phyloP scores from a whole-genome alignment of 192 early-diverging fungal genomes.

The Powellomyces hirtus region DNA sequence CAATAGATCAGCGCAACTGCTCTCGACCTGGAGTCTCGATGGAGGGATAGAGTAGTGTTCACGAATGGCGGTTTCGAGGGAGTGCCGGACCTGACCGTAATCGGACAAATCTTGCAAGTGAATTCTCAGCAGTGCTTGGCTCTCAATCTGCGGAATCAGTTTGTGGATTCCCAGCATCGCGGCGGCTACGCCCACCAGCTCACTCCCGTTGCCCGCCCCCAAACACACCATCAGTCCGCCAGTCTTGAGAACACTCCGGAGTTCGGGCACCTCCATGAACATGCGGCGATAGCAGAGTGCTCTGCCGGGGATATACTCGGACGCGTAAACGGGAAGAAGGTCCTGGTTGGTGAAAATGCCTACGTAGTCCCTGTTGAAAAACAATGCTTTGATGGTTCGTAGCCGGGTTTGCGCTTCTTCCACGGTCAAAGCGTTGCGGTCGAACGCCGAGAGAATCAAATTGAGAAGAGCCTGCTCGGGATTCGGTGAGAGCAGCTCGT shows the following conservation, averaged over 20 bases:
- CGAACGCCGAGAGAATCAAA: neutral
- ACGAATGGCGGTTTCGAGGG: constrained; percentile 16
- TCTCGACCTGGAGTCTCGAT: neutral
- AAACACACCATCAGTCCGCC: constrained; percentile 59
- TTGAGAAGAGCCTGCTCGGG: constrained; percentile 6
- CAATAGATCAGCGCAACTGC: constrained; percentile 27
- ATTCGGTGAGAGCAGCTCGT: neutral
- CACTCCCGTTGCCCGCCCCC: constrained; percentile 84
- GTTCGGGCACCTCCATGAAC: constrained; percentile 48
- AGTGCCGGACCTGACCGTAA: constrained; percentile 24
- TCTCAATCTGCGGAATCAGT: neutral
- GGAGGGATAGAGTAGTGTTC: neutral
- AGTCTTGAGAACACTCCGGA: constrained; percentile 49
- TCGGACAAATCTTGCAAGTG: constrained; percentile 40
- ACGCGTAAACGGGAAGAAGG: constrained; percentile 80
- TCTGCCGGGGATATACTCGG: constrained; percentile 81
- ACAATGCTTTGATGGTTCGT: constrained; percentile 78
- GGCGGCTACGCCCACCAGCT: constrained; percentile 75
- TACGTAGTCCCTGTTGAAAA: constrained; percentile 77
- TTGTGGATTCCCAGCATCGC: constrained; percentile 42
- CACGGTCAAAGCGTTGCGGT: neutral
- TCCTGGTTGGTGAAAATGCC: constrained; percentile 73
- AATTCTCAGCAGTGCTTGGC: neutral
- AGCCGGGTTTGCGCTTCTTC: constrained; percentile 36
- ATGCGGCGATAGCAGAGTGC: constrained; percentile 82